phyloP scores from a whole-genome alignment of 768 basidiomycete species.

The Amanita rubescens region DNA sequence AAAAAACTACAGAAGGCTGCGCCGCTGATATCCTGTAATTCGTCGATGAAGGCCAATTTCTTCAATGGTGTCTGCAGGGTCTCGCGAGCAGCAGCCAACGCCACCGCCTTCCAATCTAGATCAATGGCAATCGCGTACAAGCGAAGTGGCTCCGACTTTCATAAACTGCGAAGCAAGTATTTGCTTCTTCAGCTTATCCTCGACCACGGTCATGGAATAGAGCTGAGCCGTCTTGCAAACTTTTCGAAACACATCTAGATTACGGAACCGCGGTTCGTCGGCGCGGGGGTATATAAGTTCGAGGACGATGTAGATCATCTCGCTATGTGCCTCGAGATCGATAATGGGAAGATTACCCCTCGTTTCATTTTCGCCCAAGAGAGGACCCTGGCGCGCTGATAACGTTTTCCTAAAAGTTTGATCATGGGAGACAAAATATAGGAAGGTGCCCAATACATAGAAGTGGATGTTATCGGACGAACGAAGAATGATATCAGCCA shows the following conservation, averaged over 20 bases:
- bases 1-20: neutral
- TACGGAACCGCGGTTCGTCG: neutral
- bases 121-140: neutral
- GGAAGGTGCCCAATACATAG: conserved; percentile 18
- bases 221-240: conserved; percentile 2
- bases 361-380: neutral
- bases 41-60: neutral
- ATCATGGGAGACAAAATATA: conserved; percentile 24
- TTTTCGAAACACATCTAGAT: neutral
- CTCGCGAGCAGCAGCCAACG: conserved; percentile 22
- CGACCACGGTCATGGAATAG: conserved; percentile 3
- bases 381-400: conserved; percentile 13
- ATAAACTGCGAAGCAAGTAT: neutral
- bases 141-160: neutral
- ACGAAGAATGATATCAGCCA: conserved; percentile 20
- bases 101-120: conserved; percentile 13
- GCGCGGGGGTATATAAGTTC: conserved; percentile 3
- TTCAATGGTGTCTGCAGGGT: conserved; percentile 34
- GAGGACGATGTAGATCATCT: conserved; percentile 9
- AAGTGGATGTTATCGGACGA: conserved; percentile 25
- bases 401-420: conserved; percentile 26
- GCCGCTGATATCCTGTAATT: neutral
- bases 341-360: conserved; percentile 5
- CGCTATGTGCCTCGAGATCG: conserved; percentile 11
- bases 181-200: neutral